phyloP scores from a whole-genome alignment of 2,329 filamentous ascomycete species.

The Fusarium camptoceras region DNA sequence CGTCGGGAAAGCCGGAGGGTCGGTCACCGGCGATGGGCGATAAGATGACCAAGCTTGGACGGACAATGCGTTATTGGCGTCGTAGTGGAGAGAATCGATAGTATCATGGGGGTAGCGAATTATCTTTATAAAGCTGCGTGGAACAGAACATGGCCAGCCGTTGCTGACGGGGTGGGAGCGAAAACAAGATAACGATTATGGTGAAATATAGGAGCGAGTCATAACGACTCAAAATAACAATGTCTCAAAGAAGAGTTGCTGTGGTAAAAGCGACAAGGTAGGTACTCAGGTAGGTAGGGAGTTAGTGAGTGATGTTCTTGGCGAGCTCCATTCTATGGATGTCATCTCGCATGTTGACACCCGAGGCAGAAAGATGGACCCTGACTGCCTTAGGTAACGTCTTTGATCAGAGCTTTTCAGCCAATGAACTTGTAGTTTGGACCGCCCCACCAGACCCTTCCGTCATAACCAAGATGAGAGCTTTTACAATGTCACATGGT shows the following conservation, averaged over 20 bases:
- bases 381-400: constrained; percentile 5
- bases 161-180: constrained; percentile 19
- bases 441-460: neutral
- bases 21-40: constrained; percentile 18
- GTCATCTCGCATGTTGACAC: constrained; percentile 45
- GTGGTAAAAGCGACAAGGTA: constrained; percentile 1
- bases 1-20: constrained; percentile 12
- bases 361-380: constrained; percentile 10
- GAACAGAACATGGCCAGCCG: constrained; percentile 43
- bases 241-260: constrained; percentile 28
- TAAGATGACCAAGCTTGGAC: constrained; percentile 27
- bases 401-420: neutral
- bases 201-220: neutral
- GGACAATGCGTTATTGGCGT: constrained; percentile 30
- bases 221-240: constrained; percentile 11
- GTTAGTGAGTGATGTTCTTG: constrained; percentile 34
- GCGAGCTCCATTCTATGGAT: constrained; percentile 32
- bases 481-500: constrained; percentile 28
- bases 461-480: neutral
- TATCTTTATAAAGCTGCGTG: constrained; percentile 35
- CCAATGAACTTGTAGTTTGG: neutral
- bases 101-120: constrained; percentile 42
- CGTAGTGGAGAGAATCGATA: constrained; percentile 29
- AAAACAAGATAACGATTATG: neutral
- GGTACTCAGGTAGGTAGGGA: neutral